Percentiles rank a stretch among this genome's conserved stretches.
Conservation (phyloP, 805 yeast genomes). For the Wickerhamiella nectarea region DNA sequence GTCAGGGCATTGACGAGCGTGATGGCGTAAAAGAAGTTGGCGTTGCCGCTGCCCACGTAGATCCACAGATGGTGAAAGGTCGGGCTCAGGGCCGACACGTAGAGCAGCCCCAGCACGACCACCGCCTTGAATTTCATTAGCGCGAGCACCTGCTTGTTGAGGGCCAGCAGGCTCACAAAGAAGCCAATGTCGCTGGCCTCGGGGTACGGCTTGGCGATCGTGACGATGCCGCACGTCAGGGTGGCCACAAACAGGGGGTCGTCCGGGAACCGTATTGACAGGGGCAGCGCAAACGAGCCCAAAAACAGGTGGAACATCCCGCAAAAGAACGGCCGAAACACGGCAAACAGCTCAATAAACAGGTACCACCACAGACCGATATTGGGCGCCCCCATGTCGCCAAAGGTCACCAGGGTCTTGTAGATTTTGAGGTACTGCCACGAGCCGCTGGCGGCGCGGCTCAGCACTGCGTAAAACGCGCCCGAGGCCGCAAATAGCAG, state of each 20-base stretch:
- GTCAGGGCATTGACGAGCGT: conserved; percentile 68
- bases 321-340: conserved; percentile 69
- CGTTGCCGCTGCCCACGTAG: conserved; percentile 83
- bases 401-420: conserved; percentile 38
- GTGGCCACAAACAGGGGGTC: conserved; percentile 48
- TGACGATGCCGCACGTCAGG: conserved; percentile 37
- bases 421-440: conserved; percentile 32
- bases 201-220: conserved; percentile 73
- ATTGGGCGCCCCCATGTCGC: conserved; percentile 64
- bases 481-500: conserved; percentile 12
- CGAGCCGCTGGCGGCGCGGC: conserved; percentile 7
- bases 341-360: conserved; percentile 88
- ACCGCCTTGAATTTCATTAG: conserved; percentile 36
- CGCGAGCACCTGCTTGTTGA: conserved; percentile 30
- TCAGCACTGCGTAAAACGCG: conserved; percentile 15
- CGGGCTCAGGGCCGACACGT: conserved; percentile 55
- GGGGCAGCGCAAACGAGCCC: conserved; percentile 53
- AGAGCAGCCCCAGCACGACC: conserved; percentile 40
- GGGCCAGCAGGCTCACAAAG: conserved; percentile 36
- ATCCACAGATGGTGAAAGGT: conserved; percentile 92
- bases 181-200: conserved; percentile 63
- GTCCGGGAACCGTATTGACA: conserved; percentile 49
- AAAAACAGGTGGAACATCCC: conserved; percentile 71
- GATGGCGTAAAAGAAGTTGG: conserved; percentile 92
- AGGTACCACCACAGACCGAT: conserved; percentile 98